These are phyloP conservation scores for Melaleuca quinquenervia DNA, from an alignment of 345 rosid species.

Conservation along the genomic window DNA sequence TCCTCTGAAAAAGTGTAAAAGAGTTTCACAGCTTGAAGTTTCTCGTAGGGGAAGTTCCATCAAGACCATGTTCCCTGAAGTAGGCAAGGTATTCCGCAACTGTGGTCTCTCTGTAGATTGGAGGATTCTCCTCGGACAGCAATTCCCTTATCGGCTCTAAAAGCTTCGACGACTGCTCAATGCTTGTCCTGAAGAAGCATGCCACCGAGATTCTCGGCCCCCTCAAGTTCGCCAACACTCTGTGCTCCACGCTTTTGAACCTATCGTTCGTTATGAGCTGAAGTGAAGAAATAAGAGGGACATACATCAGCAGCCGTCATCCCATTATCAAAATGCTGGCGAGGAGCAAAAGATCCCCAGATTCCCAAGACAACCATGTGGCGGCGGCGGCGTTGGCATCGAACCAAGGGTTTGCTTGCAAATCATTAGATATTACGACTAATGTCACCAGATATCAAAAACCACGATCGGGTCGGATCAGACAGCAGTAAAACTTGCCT, in stretches of 20 bases:
- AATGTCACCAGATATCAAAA: not conserved
- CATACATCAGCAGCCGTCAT: not conserved
- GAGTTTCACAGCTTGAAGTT: constrained; percentile 11
- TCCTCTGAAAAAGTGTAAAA: not conserved
- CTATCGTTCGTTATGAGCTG: constrained; percentile 27
- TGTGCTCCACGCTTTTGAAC: constrained; percentile 20
- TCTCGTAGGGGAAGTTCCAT: constrained; percentile 1
- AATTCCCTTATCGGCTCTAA: constrained; percentile 23
- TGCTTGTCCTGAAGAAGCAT: constrained; percentile 11
- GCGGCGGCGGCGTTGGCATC: fast-evolving
- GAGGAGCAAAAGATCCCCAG: not conserved
- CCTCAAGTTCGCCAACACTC: constrained; percentile 13
- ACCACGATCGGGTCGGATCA: not conserved
- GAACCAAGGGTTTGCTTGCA: not conserved
- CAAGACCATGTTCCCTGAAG: constrained; percentile 4
- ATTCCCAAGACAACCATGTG: not conserved
- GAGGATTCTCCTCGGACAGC: constrained; percentile 24
- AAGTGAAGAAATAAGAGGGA: not conserved
- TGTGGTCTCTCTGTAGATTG: constrained; percentile 18
- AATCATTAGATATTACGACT: not conserved
- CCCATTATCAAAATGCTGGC: not conserved
- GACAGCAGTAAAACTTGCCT: constrained; percentile 14
- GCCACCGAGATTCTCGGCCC: constrained; percentile 29
- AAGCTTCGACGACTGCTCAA: not conserved
- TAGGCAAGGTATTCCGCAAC: constrained; percentile 2